phyloP scores from a whole-genome alignment of 805 yeast genomes.

The Wilhelminamyces savonicus region DNA sequence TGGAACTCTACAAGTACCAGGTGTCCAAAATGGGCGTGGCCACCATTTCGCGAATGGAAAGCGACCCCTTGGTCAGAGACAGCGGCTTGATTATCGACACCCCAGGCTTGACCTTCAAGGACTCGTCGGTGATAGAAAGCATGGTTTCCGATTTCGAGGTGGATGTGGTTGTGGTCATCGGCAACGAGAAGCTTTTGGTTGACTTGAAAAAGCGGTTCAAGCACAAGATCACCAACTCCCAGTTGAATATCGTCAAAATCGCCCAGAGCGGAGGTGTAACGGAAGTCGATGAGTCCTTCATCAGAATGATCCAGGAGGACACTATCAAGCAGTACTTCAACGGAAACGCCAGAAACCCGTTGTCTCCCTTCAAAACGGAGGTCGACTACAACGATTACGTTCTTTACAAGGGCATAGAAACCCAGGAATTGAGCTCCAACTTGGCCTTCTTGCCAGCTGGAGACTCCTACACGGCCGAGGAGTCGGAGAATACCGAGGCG shows the following conservation, averaged over 20 bases:
- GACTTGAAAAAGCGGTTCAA: constrained; percentile 52
- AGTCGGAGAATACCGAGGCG: constrained; percentile 7
- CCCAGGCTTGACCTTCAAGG: constrained; percentile 53
- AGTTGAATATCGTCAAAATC: constrained; percentile 50
- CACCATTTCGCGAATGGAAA: constrained; percentile 41
- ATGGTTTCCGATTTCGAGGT: constrained; percentile 57
- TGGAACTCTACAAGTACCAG: constrained; percentile 46
- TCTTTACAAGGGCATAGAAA: constrained; percentile 53
- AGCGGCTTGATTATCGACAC: constrained; percentile 72
- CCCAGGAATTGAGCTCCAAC: constrained; percentile 28
- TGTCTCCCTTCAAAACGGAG: constrained; percentile 84
- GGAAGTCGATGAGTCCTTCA: constrained; percentile 62
- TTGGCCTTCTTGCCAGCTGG: constrained; percentile 38
- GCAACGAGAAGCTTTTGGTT: constrained; percentile 62
- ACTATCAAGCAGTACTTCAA: constrained; percentile 85
- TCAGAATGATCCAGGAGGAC: constrained; percentile 67
- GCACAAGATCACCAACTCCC: constrained; percentile 20
- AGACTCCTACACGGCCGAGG: constrained; percentile 33
- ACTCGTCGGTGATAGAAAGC: constrained; percentile 45
- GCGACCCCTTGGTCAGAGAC: constrained; percentile 38
- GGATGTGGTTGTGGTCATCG: constrained; percentile 61
- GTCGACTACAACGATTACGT: constrained; percentile 55
- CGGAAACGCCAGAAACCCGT: constrained; percentile 58
- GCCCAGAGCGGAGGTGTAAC: constrained; percentile 73
- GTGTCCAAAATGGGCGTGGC: constrained; percentile 45